These are phyloP conservation scores for Croton laevigatus DNA, from an alignment of 441 rosid genomes.

Conservation along the genomic window DNA sequence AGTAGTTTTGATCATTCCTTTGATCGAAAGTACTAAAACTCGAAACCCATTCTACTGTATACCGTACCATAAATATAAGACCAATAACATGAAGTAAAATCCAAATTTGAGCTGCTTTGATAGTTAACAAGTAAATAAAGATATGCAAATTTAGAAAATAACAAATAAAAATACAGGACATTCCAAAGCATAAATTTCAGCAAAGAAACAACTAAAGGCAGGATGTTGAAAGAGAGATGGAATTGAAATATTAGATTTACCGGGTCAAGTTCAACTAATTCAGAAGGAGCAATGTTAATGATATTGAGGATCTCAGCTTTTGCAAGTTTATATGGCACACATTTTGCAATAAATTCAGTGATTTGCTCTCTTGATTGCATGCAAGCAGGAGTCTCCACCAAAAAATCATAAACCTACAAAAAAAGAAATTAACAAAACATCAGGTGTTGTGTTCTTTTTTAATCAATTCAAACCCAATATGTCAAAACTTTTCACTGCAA, in stretches of 20 bases:
- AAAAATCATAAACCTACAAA: slow-evolving; percentile 69
- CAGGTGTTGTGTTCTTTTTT: background rate
- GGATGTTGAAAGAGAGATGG: slow-evolving; percentile 1
- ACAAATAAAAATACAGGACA: background rate
- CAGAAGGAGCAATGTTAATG: slow-evolving; percentile 55
- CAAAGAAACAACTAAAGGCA: background rate
- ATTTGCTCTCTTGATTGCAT: slow-evolving; percentile 62
- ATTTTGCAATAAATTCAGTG: slow-evolving; percentile 43
- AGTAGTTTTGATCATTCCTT: background rate
- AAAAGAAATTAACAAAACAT: slow-evolving; percentile 4
- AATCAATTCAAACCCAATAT: background rate
- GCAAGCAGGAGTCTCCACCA: slow-evolving; percentile 52
- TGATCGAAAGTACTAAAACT: background rate
- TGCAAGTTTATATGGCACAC: slow-evolving; percentile 54
- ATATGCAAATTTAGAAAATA: background rate
- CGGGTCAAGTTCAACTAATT: slow-evolving; percentile 49
- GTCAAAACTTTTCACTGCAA: background rate
- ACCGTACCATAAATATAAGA: background rate
- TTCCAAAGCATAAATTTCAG: background rate
- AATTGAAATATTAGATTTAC: slow-evolving; percentile 27
- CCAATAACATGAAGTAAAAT: slow-evolving; percentile 5
- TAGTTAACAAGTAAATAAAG: background rate
- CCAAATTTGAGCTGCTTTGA: background rate
- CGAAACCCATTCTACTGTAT: background rate
- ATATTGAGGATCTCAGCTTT: slow-evolving; percentile 84